Base-by-base conservation (phyloP, 441 rosid genomes). In the Adansonia madagascariensis region DNA sequence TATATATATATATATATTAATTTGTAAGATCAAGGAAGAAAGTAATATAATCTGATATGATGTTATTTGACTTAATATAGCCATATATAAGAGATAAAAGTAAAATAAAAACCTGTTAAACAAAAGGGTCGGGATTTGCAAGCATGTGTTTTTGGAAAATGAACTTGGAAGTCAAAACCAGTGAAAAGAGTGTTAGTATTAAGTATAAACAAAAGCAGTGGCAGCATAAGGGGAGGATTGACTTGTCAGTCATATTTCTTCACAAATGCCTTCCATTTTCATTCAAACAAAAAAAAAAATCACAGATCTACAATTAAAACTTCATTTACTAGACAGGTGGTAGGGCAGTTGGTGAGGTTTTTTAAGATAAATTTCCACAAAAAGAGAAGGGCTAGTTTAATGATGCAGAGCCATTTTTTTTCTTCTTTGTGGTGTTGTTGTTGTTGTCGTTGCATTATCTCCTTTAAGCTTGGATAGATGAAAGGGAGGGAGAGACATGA, bases 121-220 rank as follows among this genome's bases (percentile, higher is more conserved):
- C 14, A 20, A 8, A 24, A 69, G 17, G 8, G 69, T 22, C 39
- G 44, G 59, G 46, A 49, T 11, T 49, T 59, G n/a, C 46, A 68
- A 60, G 65, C 46, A 49, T 79, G 71, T 60, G 50, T 46, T 65
- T 67, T 61, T 35, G 71, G 18, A 59, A 57, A 67, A 56, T 8
- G 53, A 22, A 59, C 3, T 27, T 8, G 20, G 1, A 47, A 46
- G 73, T 47, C 73, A 47, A 27, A 61, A 27, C n/a, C 6, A 11
- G 65, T 24, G 17, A 24, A 11, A 24, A 61, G n/a, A 24, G 64
- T 22, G 15, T 1, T 10, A 39, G 24, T 3, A 3, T 60, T 60
- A 6, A 60, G 39, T 10, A 9, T 18, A 17, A 6, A 60, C 12
- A 5, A 60, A 65, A 65, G 24, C 50, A 8, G 24, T 65, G 27